Conservation (phyloP, 2,329 filamentous ascomycete genomes). For the Colletotrichum endophyticum region DNA sequence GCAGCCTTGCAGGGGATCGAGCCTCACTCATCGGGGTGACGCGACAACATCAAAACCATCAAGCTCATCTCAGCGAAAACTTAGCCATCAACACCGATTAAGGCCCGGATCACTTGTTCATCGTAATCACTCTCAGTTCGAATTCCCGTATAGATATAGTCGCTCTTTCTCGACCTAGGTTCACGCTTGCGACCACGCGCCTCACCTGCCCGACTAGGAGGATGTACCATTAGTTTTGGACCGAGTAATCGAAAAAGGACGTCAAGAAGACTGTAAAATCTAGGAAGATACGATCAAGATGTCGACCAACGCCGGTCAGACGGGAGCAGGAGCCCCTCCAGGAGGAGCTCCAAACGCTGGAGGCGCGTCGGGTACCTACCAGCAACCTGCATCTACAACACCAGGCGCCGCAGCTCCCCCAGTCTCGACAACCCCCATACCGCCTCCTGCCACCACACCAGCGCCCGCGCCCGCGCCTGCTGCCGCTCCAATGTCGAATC, state of each 20-base stretch:
- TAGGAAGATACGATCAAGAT: background rate
- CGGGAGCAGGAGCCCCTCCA: constrained; percentile 1
- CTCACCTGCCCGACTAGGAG: background rate
- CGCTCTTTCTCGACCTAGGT: background rate
- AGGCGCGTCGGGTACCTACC: constrained; percentile 7
- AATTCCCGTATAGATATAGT: background rate
- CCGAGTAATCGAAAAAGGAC: background rate
- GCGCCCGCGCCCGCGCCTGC: constrained; percentile 25
- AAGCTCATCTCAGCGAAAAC: background rate
- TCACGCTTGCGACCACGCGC: background rate
- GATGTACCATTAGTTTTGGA: background rate
- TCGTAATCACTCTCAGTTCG: background rate
- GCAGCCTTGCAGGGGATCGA: constrained; percentile 16
- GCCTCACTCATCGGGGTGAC: constrained; percentile 11
- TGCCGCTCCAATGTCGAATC: constrained; percentile 69
- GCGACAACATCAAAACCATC: constrained; percentile 9
- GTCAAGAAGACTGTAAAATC: background rate
- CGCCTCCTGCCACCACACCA: constrained; percentile 21
- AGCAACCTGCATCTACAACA: constrained; percentile 3
- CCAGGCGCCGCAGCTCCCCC: constrained; percentile 26
- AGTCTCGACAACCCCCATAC: constrained; percentile 25
- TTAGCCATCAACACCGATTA: too few relatives aligned
- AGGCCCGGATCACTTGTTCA: background rate
- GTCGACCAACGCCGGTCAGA: constrained; percentile 11
- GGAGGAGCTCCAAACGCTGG: background rate